A percentile compares a stretch with the other conserved stretches of the same genome.
These are phyloP conservation scores for Cladosporium sp. DNA, from an alignment of 2,329 filamentous ascomycete species.

Conservation along the genomic window DNA sequence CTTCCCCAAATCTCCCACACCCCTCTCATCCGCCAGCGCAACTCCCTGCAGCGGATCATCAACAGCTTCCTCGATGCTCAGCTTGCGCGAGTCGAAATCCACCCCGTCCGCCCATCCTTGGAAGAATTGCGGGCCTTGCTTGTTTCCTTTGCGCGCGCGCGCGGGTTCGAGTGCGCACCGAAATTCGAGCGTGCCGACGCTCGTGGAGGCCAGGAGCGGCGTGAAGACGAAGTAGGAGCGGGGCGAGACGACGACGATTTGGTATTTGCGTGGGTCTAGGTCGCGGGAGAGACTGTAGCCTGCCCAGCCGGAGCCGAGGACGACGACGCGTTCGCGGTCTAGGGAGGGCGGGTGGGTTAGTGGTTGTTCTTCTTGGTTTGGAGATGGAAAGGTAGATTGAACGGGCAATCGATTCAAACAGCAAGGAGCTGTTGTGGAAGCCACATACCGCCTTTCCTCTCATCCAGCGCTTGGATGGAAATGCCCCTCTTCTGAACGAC, in stretches of 20 bases:
- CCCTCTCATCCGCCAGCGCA: constrained; percentile 41
- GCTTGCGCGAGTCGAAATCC: constrained; percentile 69
- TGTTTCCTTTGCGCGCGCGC: constrained; percentile 55
- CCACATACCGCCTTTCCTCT: constrained; percentile 7
- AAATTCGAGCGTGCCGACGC: constrained; percentile 86
- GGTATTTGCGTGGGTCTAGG: constrained; percentile 35
- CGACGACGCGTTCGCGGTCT: constrained; percentile 41
- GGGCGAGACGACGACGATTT: constrained; percentile 41
- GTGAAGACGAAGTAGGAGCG: constrained; percentile 42
- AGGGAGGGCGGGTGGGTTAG: not conserved
- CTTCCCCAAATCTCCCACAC: constrained; percentile 2
- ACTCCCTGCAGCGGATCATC: constrained; percentile 53
- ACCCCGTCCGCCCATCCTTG: constrained; percentile 82
- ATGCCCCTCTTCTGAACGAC: constrained; percentile 17
- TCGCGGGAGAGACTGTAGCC: constrained; percentile 38
- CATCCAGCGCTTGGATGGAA: constrained; percentile 25
- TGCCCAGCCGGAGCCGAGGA: constrained; percentile 42
- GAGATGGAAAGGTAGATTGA: too few species aligned
- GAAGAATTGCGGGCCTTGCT: constrained; percentile 57
- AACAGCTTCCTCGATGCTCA: constrained; percentile 68
- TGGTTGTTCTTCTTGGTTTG: not conserved
- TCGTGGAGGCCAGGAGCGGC: constrained; percentile 57
- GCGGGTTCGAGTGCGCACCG: constrained; percentile 79
- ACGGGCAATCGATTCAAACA: too few species aligned
- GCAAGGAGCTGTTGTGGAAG: not conserved